Evolutionary conservation across 176 grass and related monocot genomes (phyloP), one percentile per base, ranked within the genome.

Genomic region (Leersia perrieri): DNA sequence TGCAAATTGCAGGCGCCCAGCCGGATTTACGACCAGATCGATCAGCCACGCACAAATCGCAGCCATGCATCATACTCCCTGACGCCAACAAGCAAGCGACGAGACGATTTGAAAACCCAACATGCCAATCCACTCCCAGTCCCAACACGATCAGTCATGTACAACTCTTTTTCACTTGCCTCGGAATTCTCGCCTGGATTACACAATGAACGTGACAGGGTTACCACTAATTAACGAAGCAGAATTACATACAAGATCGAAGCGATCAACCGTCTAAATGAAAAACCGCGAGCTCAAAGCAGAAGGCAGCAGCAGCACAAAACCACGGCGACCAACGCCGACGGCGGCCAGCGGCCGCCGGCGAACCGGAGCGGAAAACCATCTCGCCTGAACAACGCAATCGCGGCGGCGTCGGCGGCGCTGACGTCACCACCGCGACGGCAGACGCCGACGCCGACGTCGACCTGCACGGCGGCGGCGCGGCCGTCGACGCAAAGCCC

Each of bases 401-500:
- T 1, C 5, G 71, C 41, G 23, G 18, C 33, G 20, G 49, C 32
- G 0, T 53, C 71, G 10, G 25, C 7, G 64, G 87, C 85, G 27
- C 15, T 33, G 25, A 39, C 34, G 67, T n/a, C 33, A 57, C 4
- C 25, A 23, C 16, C 41, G 13, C 32, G 45, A 13, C 27, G 26
- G 63, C 92, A 98, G 57, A 80, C 40, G 11, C 55, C 86, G 61
- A 98, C 88, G 29, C 92, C 92, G 1, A 88, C 84, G 66, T 89
- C 66, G 49, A 22, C 73, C 28, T 78, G 82, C 72, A 74, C 66
- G 79, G 77, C 75, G 79, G 77, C 75, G 82, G 82, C 58, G 70
- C 84, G 40, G 79, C 75, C 90, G 41, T 91, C 84, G 30, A 95
- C 51, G 63, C 96, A 99, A 78, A 99, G 71, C 26, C 92, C 92